Percentiles rank a stretch among this genome's conserved stretches.
phyloP scores from a whole-genome alignment of 108 stramenopile species.

The Cyclostephanos invisitatus region DNA sequence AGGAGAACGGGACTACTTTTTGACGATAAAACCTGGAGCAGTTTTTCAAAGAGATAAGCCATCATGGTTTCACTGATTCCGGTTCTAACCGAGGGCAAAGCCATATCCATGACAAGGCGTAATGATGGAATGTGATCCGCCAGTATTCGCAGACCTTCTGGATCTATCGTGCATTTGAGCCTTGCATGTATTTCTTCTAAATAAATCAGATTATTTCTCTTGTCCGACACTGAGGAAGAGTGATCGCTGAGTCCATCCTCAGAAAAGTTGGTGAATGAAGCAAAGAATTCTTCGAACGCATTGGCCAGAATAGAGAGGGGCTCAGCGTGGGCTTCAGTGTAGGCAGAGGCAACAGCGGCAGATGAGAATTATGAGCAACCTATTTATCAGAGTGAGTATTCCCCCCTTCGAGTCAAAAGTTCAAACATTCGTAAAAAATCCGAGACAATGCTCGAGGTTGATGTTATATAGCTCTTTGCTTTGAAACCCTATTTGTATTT shows the following conservation, averaged over 20 bases:
- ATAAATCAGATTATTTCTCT: not conserved
- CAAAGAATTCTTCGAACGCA: conserved; percentile 30
- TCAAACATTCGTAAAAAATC: too few relatives aligned
- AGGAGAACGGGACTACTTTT: conserved; percentile 21
- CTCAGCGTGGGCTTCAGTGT: conserved; percentile 17
- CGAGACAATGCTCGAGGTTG: not conserved
- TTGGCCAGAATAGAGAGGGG: conserved; percentile 29
- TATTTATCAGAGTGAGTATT: not conserved
- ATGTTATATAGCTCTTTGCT: too few relatives aligned
- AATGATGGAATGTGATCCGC: conserved; percentile 27
- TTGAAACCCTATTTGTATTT: too few relatives aligned
- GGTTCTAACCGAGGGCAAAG: not conserved
- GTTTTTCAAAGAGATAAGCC: conserved; percentile 20
- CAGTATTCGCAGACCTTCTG: conserved; percentile 9
- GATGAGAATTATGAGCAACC: not conserved
- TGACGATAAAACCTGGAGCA: conserved; percentile 16
- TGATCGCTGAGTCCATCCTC: not conserved
- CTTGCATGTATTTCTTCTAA: conserved; percentile 9
- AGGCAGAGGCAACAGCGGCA: not conserved
- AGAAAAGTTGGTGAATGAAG: not conserved
- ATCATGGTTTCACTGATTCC: conserved; percentile 19
- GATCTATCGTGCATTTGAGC: conserved; percentile 6
- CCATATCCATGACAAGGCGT: not conserved
- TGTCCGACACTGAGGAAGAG: not conserved
- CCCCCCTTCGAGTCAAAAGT: not conserved